Evolutionary conservation across 2,329 filamentous ascomycete species (phyloP).

Genomic region (Leptodontidium sp.): DNA sequence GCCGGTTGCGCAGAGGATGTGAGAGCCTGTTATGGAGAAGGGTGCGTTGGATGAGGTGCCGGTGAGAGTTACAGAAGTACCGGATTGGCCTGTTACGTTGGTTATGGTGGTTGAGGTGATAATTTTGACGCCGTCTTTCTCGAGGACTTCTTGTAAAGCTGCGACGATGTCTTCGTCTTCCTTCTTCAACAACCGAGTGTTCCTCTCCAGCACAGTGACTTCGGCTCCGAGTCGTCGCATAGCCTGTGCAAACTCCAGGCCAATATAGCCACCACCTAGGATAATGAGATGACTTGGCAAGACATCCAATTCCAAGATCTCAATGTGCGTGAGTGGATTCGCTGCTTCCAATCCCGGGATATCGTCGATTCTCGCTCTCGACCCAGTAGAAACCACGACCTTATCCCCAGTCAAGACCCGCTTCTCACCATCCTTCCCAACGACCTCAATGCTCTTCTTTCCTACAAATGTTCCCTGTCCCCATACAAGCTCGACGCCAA

Average conservation of each 20-base stretch:
- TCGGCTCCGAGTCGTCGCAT: slow-evolving; percentile 18
- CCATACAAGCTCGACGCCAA: slow-evolving; percentile 24
- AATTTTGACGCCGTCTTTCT: slow-evolving; percentile 8
- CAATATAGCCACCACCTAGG: slow-evolving; percentile 19
- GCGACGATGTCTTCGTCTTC: slow-evolving; percentile 1
- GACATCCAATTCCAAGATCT: slow-evolving; percentile 22
- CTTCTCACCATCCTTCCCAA: slow-evolving; percentile 12
- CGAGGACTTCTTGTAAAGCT: not conserved
- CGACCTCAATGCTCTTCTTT: slow-evolving; percentile 16
- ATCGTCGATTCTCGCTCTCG: slow-evolving; percentile 2
- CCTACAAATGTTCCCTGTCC: slow-evolving; percentile 21
- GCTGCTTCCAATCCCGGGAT: slow-evolving; percentile 17
- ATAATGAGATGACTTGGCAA: slow-evolving; percentile 20
- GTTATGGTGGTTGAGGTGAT: not conserved
- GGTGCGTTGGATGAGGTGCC: not conserved
- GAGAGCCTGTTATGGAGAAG: slow-evolving; percentile 16
- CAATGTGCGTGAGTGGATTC: slow-evolving; percentile 13
- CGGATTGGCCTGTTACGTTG: not conserved
- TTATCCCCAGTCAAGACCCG: slow-evolving; percentile 21
- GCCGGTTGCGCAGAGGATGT: slow-evolving; percentile 21
- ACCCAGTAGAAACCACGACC: slow-evolving; percentile 19
- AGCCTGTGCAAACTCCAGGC: slow-evolving; percentile 21
- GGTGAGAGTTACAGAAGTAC: not conserved
- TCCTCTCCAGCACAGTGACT: slow-evolving; percentile 16
- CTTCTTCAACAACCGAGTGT: not conserved